Evolutionary conservation across 352 stramenopile species (phyloP), one percentile per base, ranked within the genome.

Genomic region (Phytophthora cajani): DNA sequence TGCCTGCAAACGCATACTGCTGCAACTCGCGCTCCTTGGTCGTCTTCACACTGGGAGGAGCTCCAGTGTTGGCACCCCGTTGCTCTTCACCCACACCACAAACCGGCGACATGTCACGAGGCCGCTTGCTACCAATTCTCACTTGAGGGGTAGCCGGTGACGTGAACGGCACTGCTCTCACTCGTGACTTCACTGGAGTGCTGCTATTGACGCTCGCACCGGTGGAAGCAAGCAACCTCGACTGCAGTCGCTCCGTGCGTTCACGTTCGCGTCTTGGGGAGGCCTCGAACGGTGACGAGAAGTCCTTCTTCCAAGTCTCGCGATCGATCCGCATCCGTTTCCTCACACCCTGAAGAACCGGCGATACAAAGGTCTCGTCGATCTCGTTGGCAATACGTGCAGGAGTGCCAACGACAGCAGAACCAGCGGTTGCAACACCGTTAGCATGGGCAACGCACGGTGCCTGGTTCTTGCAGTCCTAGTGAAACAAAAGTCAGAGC

Each of bases 401-500:
- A 63, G 72, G 67, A 36, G 72, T 75, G 19, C 59, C 65, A 16
- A 38, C 55, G n/a, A 67, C 19, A 38, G 11, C 23, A 36, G 67
- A 67, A 3, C 77, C 71, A 9, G 61, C 58, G 3, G 62, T 70
- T 56, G 73, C 53, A 19, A 74, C 67, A 9, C 62, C 66, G 44
- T 75, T 87, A 2, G 63, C 51, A 23, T 87, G 79, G n/a, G 60
- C 58, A 25, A 82, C 68, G 30, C 82, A 86, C 30, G 73, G 76
- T 23, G 79, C 76, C 55, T 94, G 85, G 62, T 95, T 95, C 58
- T 94, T 93, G 62, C 88, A 95, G 25, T 95, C 88, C 83, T 91
- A 50, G 32, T 14, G 7, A 54, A 17, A 44, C 17, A 52, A 38
- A 66, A 49, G n/a, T 25, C 9, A 17, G 14, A 4, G 40, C 10